phyloP scores from a whole-genome alignment of 2,329 filamentous ascomycete species.

The Nigrospora osmanthi region DNA sequence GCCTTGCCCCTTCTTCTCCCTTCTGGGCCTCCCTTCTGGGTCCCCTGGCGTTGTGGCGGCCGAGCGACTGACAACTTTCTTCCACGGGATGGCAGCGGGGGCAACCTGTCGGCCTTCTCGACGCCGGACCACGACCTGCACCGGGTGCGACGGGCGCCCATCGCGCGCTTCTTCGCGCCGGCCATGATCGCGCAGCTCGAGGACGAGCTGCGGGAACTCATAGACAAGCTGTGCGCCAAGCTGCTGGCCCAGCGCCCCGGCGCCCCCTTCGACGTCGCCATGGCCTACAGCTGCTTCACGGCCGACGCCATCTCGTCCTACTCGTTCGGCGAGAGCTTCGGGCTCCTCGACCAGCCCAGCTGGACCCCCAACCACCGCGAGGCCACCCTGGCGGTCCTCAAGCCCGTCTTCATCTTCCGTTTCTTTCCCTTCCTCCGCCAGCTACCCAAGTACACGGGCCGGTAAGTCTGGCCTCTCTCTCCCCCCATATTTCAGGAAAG shows the following conservation, averaged over 20 bases:
- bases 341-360: slow-evolving; percentile 13
- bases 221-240: slow-evolving; percentile 17
- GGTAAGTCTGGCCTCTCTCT: slow-evolving; percentile 3
- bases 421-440: slow-evolving; percentile 14
- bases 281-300: slow-evolving; percentile 30
- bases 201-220: slow-evolving; percentile 6
- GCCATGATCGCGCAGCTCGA: slow-evolving; percentile 17
- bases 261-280: slow-evolving; percentile 22
- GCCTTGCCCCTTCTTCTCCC: no score
- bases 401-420: slow-evolving; percentile 13
- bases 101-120: slow-evolving; percentile 6
- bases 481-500: background rate
- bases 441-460: slow-evolving; percentile 2
- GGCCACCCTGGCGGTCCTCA: slow-evolving; percentile 9
- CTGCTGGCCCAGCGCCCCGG: slow-evolving; percentile 15
- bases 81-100: no score
- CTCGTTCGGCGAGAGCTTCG: slow-evolving; percentile 27
- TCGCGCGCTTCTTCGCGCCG: slow-evolving; percentile 26
- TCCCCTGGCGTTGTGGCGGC: no score
- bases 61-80: no score
- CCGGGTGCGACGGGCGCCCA: slow-evolving; percentile 18
- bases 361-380: slow-evolving; percentile 27
- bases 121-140: slow-evolving; percentile 22
- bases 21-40: no score
- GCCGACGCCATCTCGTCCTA: slow-evolving; percentile 28